Evolutionary conservation across 345 rosid species (phyloP), one percentile per base, ranked within the genome.

Genomic region (Boechera stricta): DNA sequence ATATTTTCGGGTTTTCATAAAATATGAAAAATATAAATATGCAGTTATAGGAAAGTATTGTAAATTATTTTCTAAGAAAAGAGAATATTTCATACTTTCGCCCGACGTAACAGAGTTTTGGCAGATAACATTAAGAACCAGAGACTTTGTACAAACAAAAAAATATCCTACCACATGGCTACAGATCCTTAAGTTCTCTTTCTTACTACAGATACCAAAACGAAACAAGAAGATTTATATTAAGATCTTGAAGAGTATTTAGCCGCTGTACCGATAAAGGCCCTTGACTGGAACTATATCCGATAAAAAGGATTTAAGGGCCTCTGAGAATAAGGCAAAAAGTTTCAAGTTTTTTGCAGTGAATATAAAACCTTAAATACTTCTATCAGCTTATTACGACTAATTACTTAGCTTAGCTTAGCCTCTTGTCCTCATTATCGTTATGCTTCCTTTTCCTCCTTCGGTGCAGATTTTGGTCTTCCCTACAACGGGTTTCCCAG

Each of bases 381-480:
- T 65, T 18, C 36, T 54, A 54, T 10, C 47, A 71, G 35, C 67
- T 39, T 52, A 5, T 48, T 51, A 51, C 77, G 29, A 48, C 52
- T 47, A 42, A 1, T 75, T 10, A 15, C 44, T 60, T 10, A 92
- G 15, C 97, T 68, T 45, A 36, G n/a, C 41, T 61, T 18, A 94
- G 15, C 98, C 98, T 84, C 82, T 95, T 18, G 99, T 96, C 81
- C 99, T 87, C 94, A 89, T 91, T 3, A 96, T 93, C 7, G 98
- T 96, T 72, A 96, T 96, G 86, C 98, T 96, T 54, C 99, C 99
- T 83, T 87, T 96, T 47, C 99, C 98, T 69, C 98, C 99, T 85
- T 96, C 96, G 0, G 98, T 96, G 64, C 93, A 96, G 72, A 96
- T 96, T 81, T 86, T 96, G 15, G 98, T 96, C 86, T 93, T 93